phyloP scores from a whole-genome alignment of 331 rosid species.

The Malus hybrid region DNA sequence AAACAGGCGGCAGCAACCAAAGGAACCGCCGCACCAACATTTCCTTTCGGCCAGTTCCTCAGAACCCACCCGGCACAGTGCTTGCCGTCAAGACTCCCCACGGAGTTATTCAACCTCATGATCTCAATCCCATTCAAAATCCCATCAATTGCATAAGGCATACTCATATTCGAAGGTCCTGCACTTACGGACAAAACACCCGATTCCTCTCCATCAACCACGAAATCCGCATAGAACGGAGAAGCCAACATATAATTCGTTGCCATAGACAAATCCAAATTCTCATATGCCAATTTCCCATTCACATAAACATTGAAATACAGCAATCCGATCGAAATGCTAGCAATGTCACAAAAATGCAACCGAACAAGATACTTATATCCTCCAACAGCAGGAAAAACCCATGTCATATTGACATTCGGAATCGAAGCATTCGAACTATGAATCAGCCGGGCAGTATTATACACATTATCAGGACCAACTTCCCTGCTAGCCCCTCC shows the following conservation, averaged over 20 bases:
- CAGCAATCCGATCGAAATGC: constrained; percentile 52
- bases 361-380: constrained; percentile 57
- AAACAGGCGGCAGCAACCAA: constrained; percentile 52
- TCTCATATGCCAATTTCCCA: constrained; percentile 41
- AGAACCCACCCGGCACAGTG: constrained; percentile 42
- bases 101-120: constrained; percentile 70
- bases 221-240: constrained; percentile 60
- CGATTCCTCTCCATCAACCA: constrained; percentile 47
- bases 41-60: constrained; percentile 39
- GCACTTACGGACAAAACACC: constrained; percentile 39
- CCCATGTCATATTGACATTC: constrained; percentile 68
- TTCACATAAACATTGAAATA: constrained; percentile 83
- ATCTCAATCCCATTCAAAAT: constrained; percentile 76
- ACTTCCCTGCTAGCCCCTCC: constrained; percentile 91
- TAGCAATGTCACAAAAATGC: constrained; percentile 93
- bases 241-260: constrained; percentile 45
- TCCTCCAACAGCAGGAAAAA: constrained; percentile 49
- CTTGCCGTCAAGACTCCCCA: constrained; percentile 61
- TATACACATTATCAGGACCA: constrained; percentile 89
- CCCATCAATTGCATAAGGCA: constrained; percentile 48
- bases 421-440: constrained; percentile 59
- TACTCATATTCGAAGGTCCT: constrained; percentile 55
- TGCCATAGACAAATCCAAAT: constrained; percentile 58
- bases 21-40: constrained; percentile 38
- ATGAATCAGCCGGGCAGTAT: constrained; percentile 63